Evolutionary conservation across 768 basidiomycete species (phyloP).

Genomic region (Myochromella boudieri): DNA sequence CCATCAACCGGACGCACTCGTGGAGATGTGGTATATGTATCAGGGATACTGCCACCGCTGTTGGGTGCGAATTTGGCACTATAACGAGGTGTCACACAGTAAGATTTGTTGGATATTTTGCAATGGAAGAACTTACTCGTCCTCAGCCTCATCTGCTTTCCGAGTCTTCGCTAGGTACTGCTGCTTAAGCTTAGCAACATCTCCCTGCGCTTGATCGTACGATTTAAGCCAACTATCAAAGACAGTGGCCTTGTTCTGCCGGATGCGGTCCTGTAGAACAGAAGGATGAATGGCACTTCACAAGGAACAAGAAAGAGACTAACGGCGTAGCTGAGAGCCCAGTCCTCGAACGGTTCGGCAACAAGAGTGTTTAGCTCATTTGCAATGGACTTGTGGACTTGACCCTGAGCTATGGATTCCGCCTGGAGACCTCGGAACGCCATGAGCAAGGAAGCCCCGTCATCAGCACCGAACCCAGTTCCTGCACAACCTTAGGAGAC

Average conservation of each 20-base stretch:
- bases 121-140: conserved; percentile 65
- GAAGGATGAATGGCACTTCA: conserved; percentile 10
- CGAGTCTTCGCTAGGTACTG: conserved; percentile 77
- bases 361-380: conserved; percentile 76
- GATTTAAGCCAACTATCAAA: conserved; percentile 66
- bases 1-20: conserved; percentile 58
- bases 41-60: conserved; percentile 42
- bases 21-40: conserved; percentile 84
- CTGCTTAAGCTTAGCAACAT: conserved; percentile 73
- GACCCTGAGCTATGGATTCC: conserved; percentile 72
- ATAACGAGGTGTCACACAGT: background rate
- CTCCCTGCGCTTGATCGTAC: conserved; percentile 69
- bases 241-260: conserved; percentile 53
- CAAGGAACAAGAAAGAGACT: conserved; percentile 16
- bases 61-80: conserved; percentile 90
- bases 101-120: conserved; percentile 1
- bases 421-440: conserved; percentile 79
- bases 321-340: conserved; percentile 78
- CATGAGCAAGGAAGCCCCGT: conserved; percentile 80
- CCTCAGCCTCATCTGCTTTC: conserved; percentile 88
- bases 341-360: conserved; percentile 76
- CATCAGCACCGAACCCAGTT: conserved; percentile 73
- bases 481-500: too few relatives aligned
- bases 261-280: conserved; percentile 66
- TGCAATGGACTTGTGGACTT: conserved; percentile 68